A percentile compares a stretch with the other conserved stretches of the same genome.
Evolutionary conservation across 2,329 filamentous ascomycete genomes (phyloP).

Genomic region (Graphium sp.): DNA sequence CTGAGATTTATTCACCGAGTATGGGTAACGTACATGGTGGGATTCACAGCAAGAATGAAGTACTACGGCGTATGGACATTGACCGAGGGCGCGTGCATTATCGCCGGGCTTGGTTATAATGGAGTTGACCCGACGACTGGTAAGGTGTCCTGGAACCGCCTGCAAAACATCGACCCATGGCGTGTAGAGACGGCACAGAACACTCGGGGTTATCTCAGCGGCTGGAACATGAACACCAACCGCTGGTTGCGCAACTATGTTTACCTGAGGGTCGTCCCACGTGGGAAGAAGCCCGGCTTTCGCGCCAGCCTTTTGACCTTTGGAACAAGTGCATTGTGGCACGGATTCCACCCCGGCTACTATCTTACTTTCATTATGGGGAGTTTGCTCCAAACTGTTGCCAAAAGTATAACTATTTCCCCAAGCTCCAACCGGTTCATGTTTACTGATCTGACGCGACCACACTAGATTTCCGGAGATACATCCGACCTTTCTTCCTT

Average conservation of each 20-base stretch:
- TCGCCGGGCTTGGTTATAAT: conserved; percentile 87
- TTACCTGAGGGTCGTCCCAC: conserved; percentile 86
- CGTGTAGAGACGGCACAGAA: conserved; percentile 85
- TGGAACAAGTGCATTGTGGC: conserved; percentile 88
- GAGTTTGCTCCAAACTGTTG: conserved; percentile 79
- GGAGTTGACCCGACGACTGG: conserved; percentile 74
- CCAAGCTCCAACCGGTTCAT: no score
- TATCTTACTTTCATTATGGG: conserved; percentile 83
- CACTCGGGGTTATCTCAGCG: conserved; percentile 74
- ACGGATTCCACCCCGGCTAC: conserved; percentile 95
- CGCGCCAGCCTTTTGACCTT: conserved; percentile 89
- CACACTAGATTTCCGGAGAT: conserved; percentile 64
- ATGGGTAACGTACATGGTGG: conserved; percentile 70
- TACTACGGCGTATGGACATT: conserved; percentile 95
- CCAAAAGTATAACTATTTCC: conserved; percentile 62
- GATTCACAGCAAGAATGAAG: conserved; percentile 68
- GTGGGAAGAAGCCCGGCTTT: conserved; percentile 92
- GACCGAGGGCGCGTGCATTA: conserved; percentile 86
- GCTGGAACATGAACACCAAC: conserved; percentile 99
- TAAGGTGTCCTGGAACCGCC: conserved; percentile 71
- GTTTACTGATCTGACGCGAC: neutral
- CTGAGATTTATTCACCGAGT: conserved; percentile 57
- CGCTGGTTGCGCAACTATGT: conserved; percentile 92
- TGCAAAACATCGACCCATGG: conserved; percentile 79
- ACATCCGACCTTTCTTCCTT: conserved; percentile 85